Evolutionary conservation across 805 yeast genomes (phyloP).

Genomic region (Metschnikowia matae): DNA sequence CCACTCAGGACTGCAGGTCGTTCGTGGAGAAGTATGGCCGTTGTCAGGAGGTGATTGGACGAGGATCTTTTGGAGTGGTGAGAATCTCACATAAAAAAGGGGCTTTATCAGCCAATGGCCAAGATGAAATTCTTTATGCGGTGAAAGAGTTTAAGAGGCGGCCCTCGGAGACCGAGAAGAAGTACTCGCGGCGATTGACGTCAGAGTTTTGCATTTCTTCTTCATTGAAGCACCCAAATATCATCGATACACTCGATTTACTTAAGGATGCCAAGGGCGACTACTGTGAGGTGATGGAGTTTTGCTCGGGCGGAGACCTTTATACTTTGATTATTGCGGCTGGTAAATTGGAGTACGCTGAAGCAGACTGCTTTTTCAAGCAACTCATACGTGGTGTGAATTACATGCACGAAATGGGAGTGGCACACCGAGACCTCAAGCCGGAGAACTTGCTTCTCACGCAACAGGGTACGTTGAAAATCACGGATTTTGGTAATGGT

Average conservation of each 20-base stretch:
- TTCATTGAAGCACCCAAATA: slow-evolving; percentile 70
- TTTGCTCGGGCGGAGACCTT: slow-evolving; percentile 77
- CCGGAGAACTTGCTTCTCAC: slow-evolving; percentile 81
- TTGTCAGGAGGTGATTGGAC: slow-evolving; percentile 91
- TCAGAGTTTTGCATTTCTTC: slow-evolving; percentile 82
- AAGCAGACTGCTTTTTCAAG: slow-evolving; percentile 88
- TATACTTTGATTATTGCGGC: slow-evolving; percentile 69
- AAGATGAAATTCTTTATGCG: slow-evolving; percentile 60
- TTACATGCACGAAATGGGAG: slow-evolving; percentile 88
- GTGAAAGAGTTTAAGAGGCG: slow-evolving; percentile 79
- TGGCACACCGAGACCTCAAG: slow-evolving; percentile 84
- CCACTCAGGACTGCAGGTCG: slow-evolving; percentile 43
- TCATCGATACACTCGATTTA: slow-evolving; percentile 71
- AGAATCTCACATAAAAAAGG: slow-evolving; percentile 75
- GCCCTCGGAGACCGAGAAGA: slow-evolving; percentile 58
- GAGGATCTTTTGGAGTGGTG: slow-evolving; percentile 93
- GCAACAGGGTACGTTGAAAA: slow-evolving; percentile 66
- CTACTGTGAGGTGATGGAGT: slow-evolving; percentile 83
- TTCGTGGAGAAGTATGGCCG: slow-evolving; percentile 88
- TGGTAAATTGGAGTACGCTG: slow-evolving; percentile 75
- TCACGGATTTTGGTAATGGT: slow-evolving; percentile 85
- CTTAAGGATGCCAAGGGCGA: slow-evolving; percentile 79
- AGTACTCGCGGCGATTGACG: slow-evolving; percentile 69
- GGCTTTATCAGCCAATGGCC: slow-evolving; percentile 8
- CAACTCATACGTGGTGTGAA: slow-evolving; percentile 79